phyloP scores from a whole-genome alignment of 768 basidiomycete species.

The Lentinula aciculospora region DNA sequence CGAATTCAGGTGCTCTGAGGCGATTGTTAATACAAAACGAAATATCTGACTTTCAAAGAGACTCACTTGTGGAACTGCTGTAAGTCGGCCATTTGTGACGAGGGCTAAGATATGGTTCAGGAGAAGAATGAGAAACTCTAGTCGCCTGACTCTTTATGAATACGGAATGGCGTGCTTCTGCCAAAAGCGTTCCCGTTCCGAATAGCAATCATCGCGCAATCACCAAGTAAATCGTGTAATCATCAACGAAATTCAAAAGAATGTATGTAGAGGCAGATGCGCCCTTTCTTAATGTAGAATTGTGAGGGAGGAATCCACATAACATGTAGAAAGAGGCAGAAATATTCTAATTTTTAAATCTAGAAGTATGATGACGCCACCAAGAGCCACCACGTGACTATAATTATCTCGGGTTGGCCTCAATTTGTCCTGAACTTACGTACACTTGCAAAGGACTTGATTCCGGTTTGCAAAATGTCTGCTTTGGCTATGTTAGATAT shows the following conservation, averaged over 20 bases:
- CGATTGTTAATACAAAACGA: background rate
- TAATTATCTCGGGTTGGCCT: too few relatives aligned
- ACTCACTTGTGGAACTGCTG: constrained; percentile 7
- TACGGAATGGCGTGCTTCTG: constrained; percentile 6
- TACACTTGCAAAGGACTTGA: too few relatives aligned
- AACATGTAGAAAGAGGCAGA: too few relatives aligned
- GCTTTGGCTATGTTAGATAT: background rate
- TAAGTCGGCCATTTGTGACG: background rate
- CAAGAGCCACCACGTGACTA: background rate
- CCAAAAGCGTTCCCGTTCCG: background rate
- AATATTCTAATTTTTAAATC: too few relatives aligned
- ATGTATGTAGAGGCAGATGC: background rate
- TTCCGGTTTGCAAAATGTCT: too few relatives aligned
- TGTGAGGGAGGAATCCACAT: too few relatives aligned
- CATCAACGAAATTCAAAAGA: background rate
- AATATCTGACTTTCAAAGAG: background rate
- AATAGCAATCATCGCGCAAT: constrained; percentile 6
- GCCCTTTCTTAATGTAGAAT: background rate
- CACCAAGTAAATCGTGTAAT: background rate
- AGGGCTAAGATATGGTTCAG: background rate
- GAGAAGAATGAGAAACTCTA: background rate
- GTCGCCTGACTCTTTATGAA: background rate
- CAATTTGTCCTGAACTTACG: too few relatives aligned
- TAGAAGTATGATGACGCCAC: background rate
- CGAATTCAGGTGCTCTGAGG: constrained; percentile 60